Conservation (phyloP, 75 land plant genomes). For the Larix kaempferi region DNA sequence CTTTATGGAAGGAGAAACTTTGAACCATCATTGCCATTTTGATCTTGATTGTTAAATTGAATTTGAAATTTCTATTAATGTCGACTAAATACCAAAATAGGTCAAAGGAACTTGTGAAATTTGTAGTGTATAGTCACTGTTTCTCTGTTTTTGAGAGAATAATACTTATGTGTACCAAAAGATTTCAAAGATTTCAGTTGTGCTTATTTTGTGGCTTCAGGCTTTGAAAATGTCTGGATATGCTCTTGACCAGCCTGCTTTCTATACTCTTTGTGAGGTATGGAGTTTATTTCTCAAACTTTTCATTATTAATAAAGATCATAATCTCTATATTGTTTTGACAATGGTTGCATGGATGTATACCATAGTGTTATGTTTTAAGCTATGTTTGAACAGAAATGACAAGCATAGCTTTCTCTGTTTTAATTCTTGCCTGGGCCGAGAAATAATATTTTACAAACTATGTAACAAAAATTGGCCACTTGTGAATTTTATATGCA, state of each 20-base stretch:
- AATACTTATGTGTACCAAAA: neutral
- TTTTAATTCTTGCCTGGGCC: neutral
- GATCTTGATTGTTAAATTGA: too few species aligned
- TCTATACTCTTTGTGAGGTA: constrained; percentile 85
- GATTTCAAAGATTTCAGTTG: constrained; percentile 4
- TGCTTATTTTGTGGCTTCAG: constrained; percentile 21
- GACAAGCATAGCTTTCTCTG: neutral
- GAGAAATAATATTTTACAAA: neutral
- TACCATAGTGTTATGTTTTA: neutral
- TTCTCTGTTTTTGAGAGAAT: neutral
- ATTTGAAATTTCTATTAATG: too few species aligned
- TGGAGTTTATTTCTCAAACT: constrained; percentile 3
- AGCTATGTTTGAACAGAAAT: neutral
- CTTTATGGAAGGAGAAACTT: too few species aligned
- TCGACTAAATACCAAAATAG: too few species aligned
- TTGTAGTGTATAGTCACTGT: too few species aligned
- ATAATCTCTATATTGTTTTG: neutral
- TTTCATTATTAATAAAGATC: constrained; percentile 1
- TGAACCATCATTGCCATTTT: too few species aligned
- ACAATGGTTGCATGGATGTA: neutral
- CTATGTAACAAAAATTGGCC: too few species aligned
- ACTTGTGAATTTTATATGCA: neutral
- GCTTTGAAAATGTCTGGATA: constrained; percentile 66
- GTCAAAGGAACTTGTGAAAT: too few species aligned
- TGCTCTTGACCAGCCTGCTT: constrained; percentile 80